A percentile compares a stretch with the other conserved stretches of the same genome.
These are phyloP conservation scores for Candida takata DNA, from an alignment of 805 yeast species.

Conservation along the genomic window DNA sequence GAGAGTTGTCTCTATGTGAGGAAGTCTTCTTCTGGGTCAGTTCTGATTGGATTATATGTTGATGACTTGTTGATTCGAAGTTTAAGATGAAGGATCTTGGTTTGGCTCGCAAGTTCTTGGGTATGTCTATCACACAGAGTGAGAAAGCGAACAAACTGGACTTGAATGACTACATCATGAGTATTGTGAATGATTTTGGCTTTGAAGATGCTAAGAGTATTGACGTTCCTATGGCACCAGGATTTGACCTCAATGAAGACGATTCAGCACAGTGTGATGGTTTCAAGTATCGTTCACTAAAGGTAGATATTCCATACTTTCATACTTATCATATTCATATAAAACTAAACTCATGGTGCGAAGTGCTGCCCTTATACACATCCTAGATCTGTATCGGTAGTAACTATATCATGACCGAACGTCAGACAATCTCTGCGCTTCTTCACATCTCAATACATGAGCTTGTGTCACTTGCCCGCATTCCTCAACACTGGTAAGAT, in stretches of 20 bases:
- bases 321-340: no score
- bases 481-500: no score
- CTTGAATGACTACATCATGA: slow-evolving; percentile 1
- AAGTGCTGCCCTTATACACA: no score
- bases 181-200: neutral
- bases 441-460: no score
- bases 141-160: neutral
- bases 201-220: neutral
- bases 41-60: slow-evolving; percentile 3
- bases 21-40: neutral
- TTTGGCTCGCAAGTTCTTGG: slow-evolving; percentile 1
- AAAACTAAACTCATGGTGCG: no score
- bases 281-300: neutral
- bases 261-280: neutral
- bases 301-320: slow-evolving; percentile 2
- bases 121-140: neutral
- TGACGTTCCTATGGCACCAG: neutral
- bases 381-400: no score
- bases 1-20: neutral
- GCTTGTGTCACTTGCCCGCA: no score
- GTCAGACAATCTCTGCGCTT: no score
- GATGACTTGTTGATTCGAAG: slow-evolving; percentile 2
- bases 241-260: neutral
- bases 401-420: no score
- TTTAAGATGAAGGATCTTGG: slow-evolving; percentile 3